Evolutionary conservation across 176 grass and related monocot genomes (phyloP), one percentile per base, ranked within the genome.

Genomic region (Guadua angustifolia): DNA sequence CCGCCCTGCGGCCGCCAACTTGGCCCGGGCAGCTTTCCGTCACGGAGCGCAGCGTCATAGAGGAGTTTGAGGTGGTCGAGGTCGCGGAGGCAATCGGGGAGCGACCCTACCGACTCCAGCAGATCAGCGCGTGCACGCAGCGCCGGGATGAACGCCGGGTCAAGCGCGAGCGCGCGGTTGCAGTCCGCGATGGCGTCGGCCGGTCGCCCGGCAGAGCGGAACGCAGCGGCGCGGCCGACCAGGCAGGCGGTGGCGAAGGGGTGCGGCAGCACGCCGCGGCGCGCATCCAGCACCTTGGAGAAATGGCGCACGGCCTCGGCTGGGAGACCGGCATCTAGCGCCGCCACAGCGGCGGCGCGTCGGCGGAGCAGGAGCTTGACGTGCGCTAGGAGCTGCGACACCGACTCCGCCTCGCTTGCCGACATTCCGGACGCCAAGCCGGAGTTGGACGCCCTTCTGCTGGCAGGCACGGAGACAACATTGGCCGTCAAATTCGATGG

Each of bases 31-130:
- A 95, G 82, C 88, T 89, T 99, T 45, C 93, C 88, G 75, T 95
- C 96, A 1, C 93, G 93, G 78, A 99, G 90, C 19, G 92, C 92
- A 6, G 93, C 90, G 75, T 99, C 93, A 50, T 99, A 94, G 13
- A 99, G 90, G 16, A 99, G 93, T 78, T 95, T 99, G 58, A 99
- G 81, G 88, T 99, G 97, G 67, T 99, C 93, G 13, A 95, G 91
- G 90, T 99, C 96, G 4, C 89, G 85, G 59, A 99, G 93, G 81
- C 89, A 87, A 16, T 99, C 96, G 0, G 89, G 77, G 66, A 94
- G 35, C 0, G 91, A 89, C 2, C 84, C 68, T 1, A 99, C 67
- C 1, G 86, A 77, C 77, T 94, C 83, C 8, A 95, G 86, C 65
- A 99, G 79, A 73, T 89, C 91, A 29, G 96, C 89, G 65, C 93